Conservation (phyloP, 2,329 filamentous ascomycete genomes). For the Lanzia echinophila region DNA sequence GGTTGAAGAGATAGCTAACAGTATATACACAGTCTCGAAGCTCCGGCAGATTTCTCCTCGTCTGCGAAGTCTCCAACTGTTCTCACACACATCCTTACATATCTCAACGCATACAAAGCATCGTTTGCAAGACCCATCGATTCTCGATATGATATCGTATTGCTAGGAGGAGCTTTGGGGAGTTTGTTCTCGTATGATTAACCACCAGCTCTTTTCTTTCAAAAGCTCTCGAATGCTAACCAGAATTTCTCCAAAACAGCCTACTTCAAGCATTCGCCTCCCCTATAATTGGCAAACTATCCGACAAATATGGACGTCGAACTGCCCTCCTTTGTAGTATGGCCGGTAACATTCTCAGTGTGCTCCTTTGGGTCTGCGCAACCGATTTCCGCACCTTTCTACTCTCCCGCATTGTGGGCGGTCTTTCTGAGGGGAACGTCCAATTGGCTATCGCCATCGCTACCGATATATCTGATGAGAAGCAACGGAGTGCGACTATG, state of each 20-base stretch:
- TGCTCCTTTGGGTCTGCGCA: constrained; percentile 88
- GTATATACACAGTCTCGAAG: constrained; percentile 61
- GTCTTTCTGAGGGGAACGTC: constrained; percentile 92
- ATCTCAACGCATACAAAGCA: constrained; percentile 91
- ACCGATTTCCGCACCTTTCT: constrained; percentile 95
- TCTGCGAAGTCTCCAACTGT: constrained; percentile 51
- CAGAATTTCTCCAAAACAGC: constrained; percentile 36
- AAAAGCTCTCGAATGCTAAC: background rate
- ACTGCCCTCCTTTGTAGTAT: constrained; percentile 86
- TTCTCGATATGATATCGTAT: constrained; percentile 92
- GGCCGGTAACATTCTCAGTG: constrained; percentile 86
- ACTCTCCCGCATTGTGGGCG: constrained; percentile 85
- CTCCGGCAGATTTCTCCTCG: constrained; percentile 38
- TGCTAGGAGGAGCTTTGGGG: constrained; percentile 87
- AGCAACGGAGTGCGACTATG: constrained; percentile 83
- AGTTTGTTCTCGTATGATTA: constrained; percentile 68
- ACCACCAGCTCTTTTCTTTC: background rate
- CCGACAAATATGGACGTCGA: constrained; percentile 80
- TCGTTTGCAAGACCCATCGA: constrained; percentile 89
- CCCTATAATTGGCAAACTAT: constrained; percentile 81
- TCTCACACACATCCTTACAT: constrained; percentile 71
- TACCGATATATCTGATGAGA: constrained; percentile 86
- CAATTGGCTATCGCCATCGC: constrained; percentile 95
- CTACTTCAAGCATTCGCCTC: constrained; percentile 89
- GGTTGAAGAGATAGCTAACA: constrained; percentile 48